phyloP scores from a whole-genome alignment of 2,329 filamentous ascomycete species.

The Penicillium rolfsii region DNA sequence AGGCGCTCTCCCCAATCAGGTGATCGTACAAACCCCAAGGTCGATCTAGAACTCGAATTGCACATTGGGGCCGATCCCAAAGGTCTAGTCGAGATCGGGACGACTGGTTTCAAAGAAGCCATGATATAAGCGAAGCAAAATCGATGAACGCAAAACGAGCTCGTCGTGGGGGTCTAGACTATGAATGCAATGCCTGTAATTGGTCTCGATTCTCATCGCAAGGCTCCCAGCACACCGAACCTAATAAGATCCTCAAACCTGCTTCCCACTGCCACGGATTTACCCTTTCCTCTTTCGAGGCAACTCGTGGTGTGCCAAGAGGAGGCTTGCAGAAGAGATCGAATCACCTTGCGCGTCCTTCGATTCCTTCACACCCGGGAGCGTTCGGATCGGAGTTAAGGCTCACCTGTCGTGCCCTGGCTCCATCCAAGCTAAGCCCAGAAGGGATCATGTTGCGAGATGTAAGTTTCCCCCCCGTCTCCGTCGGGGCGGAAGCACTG shows the following conservation, averaged over 20 bases:
- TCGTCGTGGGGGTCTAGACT: neutral
- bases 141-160: neutral
- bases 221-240: neutral
- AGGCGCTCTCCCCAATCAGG: neutral
- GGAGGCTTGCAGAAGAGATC: neutral
- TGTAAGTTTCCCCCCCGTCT: neutral
- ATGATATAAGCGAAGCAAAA: neutral
- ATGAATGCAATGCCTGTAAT: neutral
- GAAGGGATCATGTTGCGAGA: conserved; percentile 34
- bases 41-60: neutral
- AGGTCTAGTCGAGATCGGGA: neutral
- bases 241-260: neutral
- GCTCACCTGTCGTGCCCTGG: neutral
- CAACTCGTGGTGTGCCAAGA: neutral
- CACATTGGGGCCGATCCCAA: neutral
- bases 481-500: neutral
- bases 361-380: neutral
- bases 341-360: neutral
- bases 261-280: neutral
- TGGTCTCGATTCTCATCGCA: neutral
- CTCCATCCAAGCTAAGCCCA: conserved; percentile 31
- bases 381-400: conserved; percentile 7
- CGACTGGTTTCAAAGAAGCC: neutral
- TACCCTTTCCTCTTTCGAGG: neutral
- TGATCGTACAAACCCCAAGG: neutral